These are phyloP conservation scores for Penicillium sp. DNA, from an alignment of 2,329 filamentous ascomycete species.

Conservation along the genomic window DNA sequence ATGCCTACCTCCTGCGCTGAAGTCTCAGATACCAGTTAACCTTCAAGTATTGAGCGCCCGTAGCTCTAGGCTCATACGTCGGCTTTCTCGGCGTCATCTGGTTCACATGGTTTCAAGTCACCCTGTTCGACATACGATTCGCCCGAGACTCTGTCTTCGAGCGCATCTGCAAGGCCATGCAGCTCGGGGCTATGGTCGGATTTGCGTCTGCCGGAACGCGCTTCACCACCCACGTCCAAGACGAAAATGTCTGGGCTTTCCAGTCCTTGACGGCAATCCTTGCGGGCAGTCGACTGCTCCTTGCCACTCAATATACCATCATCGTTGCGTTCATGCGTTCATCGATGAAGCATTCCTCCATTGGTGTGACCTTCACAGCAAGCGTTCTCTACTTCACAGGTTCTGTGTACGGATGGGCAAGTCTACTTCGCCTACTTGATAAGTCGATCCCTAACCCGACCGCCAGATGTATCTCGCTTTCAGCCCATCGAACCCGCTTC, in stretches of 20 bases:
- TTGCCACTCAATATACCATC: slow-evolving; percentile 55
- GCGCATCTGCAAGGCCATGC: slow-evolving; percentile 56
- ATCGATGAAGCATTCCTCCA: slow-evolving; percentile 26
- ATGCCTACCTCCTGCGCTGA: slow-evolving; percentile 10
- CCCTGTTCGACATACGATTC: slow-evolving; percentile 65
- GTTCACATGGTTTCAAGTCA: slow-evolving; percentile 67
- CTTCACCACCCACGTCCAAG: slow-evolving; percentile 42
- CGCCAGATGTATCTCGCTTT: slow-evolving; percentile 37
- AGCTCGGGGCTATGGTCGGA: slow-evolving; percentile 64
- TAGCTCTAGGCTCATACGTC: slow-evolving; percentile 46
- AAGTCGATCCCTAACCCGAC: background rate
- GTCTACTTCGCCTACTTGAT: background rate
- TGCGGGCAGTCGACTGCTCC: slow-evolving; percentile 52
- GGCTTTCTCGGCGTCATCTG: slow-evolving; percentile 60
- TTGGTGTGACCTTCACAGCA: slow-evolving; percentile 30
- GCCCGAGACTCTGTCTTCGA: slow-evolving; percentile 64
- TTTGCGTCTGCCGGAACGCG: slow-evolving; percentile 60
- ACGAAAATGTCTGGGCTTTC: slow-evolving; percentile 46
- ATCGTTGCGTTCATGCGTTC: slow-evolving; percentile 28
- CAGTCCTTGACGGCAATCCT: slow-evolving; percentile 45
- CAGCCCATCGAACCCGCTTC: slow-evolving; percentile 17
- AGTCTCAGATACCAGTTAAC: background rate
- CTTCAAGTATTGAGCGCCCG: background rate
- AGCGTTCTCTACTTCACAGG: slow-evolving; percentile 29
- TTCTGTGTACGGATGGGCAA: slow-evolving; percentile 29